Conservation (phyloP, 345 rosid genomes). For the Firmiana major region DNA sequence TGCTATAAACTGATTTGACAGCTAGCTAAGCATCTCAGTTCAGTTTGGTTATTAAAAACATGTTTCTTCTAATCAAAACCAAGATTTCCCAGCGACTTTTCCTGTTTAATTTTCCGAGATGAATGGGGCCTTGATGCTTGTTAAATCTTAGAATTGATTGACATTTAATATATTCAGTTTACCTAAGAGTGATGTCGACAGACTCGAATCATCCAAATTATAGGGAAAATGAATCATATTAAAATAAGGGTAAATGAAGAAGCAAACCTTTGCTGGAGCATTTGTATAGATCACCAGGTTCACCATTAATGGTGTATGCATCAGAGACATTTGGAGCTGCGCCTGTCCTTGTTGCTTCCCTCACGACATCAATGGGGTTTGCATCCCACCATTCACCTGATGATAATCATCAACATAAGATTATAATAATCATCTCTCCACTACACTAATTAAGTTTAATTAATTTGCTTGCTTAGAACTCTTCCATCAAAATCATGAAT, state of each 20-base stretch:
- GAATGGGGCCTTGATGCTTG: not conserved
- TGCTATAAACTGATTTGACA: not conserved
- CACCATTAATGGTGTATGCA: slow-evolving; percentile 87
- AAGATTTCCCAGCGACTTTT: not conserved
- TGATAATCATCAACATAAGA: slow-evolving; percentile 2
- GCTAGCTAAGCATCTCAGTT: not conserved
- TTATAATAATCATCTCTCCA: not conserved
- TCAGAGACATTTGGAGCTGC: slow-evolving; percentile 69
- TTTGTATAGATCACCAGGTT: slow-evolving; percentile 89
- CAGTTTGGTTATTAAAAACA: not conserved
- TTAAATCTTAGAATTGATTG: not conserved
- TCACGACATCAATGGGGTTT: slow-evolving; percentile 74
- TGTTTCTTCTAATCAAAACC: not conserved
- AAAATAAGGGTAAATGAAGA: not conserved
- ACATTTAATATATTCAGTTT: not conserved
- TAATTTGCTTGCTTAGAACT: not conserved
- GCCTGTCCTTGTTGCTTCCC: slow-evolving; percentile 65
- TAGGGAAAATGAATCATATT: not conserved
- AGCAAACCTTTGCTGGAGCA: slow-evolving; percentile 72
- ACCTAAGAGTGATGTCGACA: not conserved
- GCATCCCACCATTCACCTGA: slow-evolving; percentile 97
- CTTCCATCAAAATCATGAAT: not conserved
- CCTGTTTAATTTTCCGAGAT: not conserved
- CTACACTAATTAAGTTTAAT: too few species aligned
- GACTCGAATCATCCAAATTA: not conserved